phyloP scores from a whole-genome alignment of 768 basidiomycete genomes.

The Collybia nuda region DNA sequence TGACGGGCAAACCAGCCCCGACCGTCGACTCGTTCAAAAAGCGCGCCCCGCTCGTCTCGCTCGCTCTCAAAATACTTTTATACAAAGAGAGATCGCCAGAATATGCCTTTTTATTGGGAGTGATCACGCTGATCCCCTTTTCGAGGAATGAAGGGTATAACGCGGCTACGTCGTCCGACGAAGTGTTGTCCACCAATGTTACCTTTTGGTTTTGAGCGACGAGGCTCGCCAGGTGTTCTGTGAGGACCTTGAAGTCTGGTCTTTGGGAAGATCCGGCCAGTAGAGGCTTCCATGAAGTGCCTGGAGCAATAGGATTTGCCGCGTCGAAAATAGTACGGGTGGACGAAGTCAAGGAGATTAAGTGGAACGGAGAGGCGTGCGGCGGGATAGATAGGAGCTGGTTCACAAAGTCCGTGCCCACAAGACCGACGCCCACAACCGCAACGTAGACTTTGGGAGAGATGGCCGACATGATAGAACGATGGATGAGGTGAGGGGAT shows the following conservation, averaged over 20 bases:
- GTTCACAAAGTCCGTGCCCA: slow-evolving; percentile 82
- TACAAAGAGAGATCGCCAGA: slow-evolving; percentile 73
- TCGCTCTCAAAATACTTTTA: slow-evolving; percentile 62
- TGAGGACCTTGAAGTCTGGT: slow-evolving; percentile 47
- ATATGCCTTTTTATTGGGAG: slow-evolving; percentile 97
- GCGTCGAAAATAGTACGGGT: slow-evolving; percentile 56
- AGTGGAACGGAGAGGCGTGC: slow-evolving; percentile 53
- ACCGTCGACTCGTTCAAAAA: slow-evolving; percentile 90
- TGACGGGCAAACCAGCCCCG: slow-evolving; percentile 92
- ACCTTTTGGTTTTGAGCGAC: slow-evolving; percentile 47
- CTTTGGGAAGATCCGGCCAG: slow-evolving; percentile 42
- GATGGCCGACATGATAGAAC: slow-evolving; percentile 14
- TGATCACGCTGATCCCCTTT: slow-evolving; percentile 83
- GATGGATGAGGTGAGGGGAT: not conserved
- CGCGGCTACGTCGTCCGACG: slow-evolving; percentile 76
- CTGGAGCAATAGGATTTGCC: slow-evolving; percentile 37
- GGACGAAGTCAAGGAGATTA: slow-evolving; percentile 72
- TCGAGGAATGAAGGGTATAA: slow-evolving; percentile 80
- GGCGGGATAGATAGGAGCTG: slow-evolving; percentile 73
- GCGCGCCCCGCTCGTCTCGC: slow-evolving; percentile 57
- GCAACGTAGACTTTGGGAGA: slow-evolving; percentile 54
- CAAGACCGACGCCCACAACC: slow-evolving; percentile 89
- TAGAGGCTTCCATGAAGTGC: slow-evolving; percentile 34
- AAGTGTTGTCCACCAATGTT: slow-evolving; percentile 91
- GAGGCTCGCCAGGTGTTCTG: slow-evolving; percentile 42